Evolutionary conservation across 768 basidiomycete species (phyloP), one percentile per base, ranked within the genome.

Genomic region (Gelatoporia subvermispora): DNA sequence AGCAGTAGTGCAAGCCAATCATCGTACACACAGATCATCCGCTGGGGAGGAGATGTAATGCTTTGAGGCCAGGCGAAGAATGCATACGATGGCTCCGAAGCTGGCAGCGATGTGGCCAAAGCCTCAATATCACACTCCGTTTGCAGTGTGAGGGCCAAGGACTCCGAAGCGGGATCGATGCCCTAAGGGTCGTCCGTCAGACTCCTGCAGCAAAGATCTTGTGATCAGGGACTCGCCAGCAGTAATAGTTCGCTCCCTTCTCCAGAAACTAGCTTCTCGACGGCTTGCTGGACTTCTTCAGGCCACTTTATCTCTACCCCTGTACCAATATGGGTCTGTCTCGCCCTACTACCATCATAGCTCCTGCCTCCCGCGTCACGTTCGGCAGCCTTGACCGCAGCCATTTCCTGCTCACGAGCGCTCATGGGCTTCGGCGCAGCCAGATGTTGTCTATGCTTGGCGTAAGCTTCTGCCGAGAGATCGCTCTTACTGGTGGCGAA

Each of bases 391-490:
- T 77, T 79, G 50, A 95, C 75, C 47, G 85, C 82, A 0, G 77
- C 85, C 52, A 95, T 74, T 63, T 94, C 93, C 51, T 82, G 77
- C 66, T 97, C 94, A 25, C 85, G 77, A 0, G 79, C 77, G 35
- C 85, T 91, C 57, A 96, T 73, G 1, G 93, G 95, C 52, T 88
- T 77, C 2, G 91, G 88, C 0, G 91, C 88, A 25, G 78, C 71
- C 42, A 79, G 64, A 60, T 92, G 88, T 15, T 72, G 77, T 50
- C 78, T 73, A 60, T 95, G 92, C 25, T 81, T 76, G 18, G 77
- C 75, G 57, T 95, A 93, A 0, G 87, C 81, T 41, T 78, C 76
- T 1, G 81, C 69, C 3, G 80, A 82, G 45, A 87, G 57, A 55
- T 90, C 85, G 11, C 67, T 69, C 62, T 82, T 87, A 45, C 77